phyloP scores from a whole-genome alignment of 75 land plant species.

The Azolla pinnata region DNA sequence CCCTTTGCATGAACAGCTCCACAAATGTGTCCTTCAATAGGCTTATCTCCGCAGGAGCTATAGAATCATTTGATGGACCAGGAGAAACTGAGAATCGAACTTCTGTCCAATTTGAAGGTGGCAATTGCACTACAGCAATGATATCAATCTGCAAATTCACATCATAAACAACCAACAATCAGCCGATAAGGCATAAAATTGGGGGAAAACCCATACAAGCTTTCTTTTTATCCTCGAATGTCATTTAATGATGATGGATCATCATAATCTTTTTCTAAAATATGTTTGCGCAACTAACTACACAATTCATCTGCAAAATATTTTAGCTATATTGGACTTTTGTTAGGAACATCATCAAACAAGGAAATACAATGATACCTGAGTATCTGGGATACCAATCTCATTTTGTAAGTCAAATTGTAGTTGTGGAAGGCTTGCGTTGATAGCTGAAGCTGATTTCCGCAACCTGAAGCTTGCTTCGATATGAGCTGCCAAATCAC shows the following conservation, averaged over 20 bases:
- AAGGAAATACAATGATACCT: conserved; percentile 20
- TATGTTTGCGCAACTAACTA: too few species aligned
- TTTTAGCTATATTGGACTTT: too few species aligned
- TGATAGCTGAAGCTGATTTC: conserved; percentile 29
- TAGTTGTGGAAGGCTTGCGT: conserved; percentile 29
- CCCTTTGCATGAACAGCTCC: conserved; percentile 32
- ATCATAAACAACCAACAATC: too few species aligned
- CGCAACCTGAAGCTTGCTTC: conserved; percentile 49
- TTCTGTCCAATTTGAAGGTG: conserved; percentile 29
- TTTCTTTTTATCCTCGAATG: too few species aligned
- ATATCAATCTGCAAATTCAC: conserved; percentile 37
- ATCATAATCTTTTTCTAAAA: too few species aligned
- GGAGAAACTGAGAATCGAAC: conserved; percentile 47
- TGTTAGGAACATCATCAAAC: too few species aligned
- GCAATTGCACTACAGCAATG: conserved; percentile 23
- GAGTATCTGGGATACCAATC: conserved; percentile 27
- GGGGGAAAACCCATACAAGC: too few species aligned
- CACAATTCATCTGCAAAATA: too few species aligned
- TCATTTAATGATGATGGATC: too few species aligned
- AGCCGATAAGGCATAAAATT: too few species aligned
- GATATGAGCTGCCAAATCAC: conserved; percentile 44
- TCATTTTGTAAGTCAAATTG: conserved; percentile 39
- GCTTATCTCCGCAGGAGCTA: conserved; percentile 37
- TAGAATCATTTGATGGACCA: conserved; percentile 25
- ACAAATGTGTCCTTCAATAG: conserved; percentile 40